These are phyloP conservation scores for Pseudodiploospora longispora DNA, from an alignment of 2,329 filamentous ascomycete species.

Conservation along the genomic window DNA sequence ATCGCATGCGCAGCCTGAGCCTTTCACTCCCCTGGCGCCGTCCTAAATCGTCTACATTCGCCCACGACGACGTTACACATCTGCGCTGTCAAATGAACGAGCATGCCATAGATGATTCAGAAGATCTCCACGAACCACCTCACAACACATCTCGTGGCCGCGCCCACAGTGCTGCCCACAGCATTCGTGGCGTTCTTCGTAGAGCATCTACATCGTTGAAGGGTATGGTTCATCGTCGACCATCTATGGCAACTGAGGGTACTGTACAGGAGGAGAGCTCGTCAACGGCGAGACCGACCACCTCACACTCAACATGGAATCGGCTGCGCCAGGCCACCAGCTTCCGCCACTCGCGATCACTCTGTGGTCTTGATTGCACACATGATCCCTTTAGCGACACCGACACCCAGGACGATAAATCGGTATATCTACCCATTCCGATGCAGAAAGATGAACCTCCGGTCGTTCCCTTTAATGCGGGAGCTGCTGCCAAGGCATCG, in stretches of 20 bases:
- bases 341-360: conserved; percentile 39
- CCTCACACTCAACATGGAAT: conserved; percentile 43
- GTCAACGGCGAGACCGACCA: conserved; percentile 30
- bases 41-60: conserved; percentile 34
- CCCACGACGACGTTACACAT: conserved; percentile 22
- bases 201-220: conserved; percentile 48
- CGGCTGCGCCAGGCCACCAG: conserved; percentile 43
- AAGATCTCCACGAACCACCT: conserved; percentile 16
- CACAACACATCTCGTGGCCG: conserved; percentile 17
- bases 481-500: conserved; percentile 53
- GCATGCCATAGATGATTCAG: conserved; percentile 24
- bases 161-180: conserved; percentile 18
- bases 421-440: conserved; percentile 33
- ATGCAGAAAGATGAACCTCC: conserved; percentile 47
- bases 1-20: conserved; percentile 40
- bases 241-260: conserved; percentile 31
- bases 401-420: conserved; percentile 23
- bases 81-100: conserved; percentile 22
- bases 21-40: conserved; percentile 42
- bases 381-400: conserved; percentile 18
- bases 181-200: conserved; percentile 44
- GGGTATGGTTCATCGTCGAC: conserved; percentile 42
- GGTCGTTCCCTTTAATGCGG: conserved; percentile 50
- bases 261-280: conserved; percentile 18
- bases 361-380: conserved; percentile 33